Base-by-base conservation (phyloP, 2,329 filamentous ascomycete genomes). In the Septoria petroselini region DNA sequence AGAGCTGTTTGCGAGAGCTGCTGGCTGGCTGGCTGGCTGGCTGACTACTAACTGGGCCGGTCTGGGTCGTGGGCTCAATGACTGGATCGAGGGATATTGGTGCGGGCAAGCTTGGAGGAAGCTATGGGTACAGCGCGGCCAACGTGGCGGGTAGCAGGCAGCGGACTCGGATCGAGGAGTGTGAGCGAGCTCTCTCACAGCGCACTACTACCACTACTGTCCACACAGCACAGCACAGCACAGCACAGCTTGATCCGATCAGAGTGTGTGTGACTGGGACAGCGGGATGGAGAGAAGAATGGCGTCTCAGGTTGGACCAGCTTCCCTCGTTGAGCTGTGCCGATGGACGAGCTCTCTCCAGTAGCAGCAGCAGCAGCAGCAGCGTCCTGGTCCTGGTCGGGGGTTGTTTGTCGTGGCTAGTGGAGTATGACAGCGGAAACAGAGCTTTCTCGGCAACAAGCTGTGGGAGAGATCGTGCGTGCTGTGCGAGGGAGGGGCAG, bases 241-340 rank as follows among this genome's bases (percentile, higher is more conserved):
- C 34, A 38, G 37, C 15, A 18, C 18, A 39, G 35, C 35, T 39
- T 12, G 35, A 39, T 18, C 35, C n/a, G 18, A 39, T 23, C n/a
- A n/a, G n/a, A 19, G 39, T 41, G 39, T 14, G 15, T n/a, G 39
- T 8, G 27, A 45, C 30, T 31, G 35, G 30, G 31, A 44, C 15
- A 45, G 42, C 42, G 35, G 17, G 40, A 17, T 23, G 12, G 31
- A 12, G 15, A 23, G 41, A 44, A 18, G 41, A 44, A 19, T 23
- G 41, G 17, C 18, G 41, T 44, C 30, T 44, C 41, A 44, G 39
- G 15, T 42, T 23, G 5, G 40, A 18, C 40, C 40, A 29, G 40
- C 40, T 23, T 42, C 25, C 40, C 40, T 42, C 40, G 40, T 42
- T 29, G 42, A 45, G 42, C 42, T 45, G 30, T 37, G 42, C 41